These are phyloP conservation scores for Ambrosia hybrid DNA, from an alignment of 140 eudicot genomes.

Conservation along the genomic window DNA sequence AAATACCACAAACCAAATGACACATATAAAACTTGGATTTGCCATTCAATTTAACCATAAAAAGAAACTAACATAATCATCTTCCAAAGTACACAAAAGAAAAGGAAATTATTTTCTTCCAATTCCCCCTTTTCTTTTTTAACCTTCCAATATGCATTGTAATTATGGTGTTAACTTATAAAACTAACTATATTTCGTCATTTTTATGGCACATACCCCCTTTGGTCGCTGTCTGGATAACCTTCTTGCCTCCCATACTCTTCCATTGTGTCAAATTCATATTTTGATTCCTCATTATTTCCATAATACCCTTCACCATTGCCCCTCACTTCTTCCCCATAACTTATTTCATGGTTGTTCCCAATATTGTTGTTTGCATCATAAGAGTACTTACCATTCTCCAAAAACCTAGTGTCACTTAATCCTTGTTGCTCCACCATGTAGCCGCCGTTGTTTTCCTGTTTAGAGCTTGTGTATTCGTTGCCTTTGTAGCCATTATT, in stretches of 20 bases:
- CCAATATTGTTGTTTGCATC: slow-evolving; percentile 25
- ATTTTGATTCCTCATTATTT: slow-evolving; percentile 39
- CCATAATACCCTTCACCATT: slow-evolving; percentile 41
- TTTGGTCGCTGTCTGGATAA: slow-evolving; percentile 28
- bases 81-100: slow-evolving; percentile 10
- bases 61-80: no score
- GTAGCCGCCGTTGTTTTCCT: slow-evolving; percentile 30
- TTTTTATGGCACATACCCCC: slow-evolving; percentile 30
- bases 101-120: slow-evolving; percentile 17
- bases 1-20: no score
- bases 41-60: no score
- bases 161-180: slow-evolving; percentile 24
- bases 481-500: slow-evolving; percentile 26
- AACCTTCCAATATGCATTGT: slow-evolving; percentile 24
- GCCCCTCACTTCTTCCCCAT: slow-evolving; percentile 36
- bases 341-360: slow-evolving; percentile 23
- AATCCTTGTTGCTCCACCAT: slow-evolving; percentile 43
- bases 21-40: no score
- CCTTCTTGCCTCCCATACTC: slow-evolving; percentile 57
- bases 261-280: slow-evolving; percentile 65
- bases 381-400: slow-evolving; percentile 41
- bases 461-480: slow-evolving; percentile 19
- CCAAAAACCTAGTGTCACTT: slow-evolving; percentile 52
- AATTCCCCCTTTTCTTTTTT: slow-evolving; percentile 7
- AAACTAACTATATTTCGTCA: slow-evolving; percentile 2